These are phyloP conservation scores for Epichloe brachyelytri DNA, from an alignment of 2,329 filamentous ascomycete genomes.

Conservation along the genomic window DNA sequence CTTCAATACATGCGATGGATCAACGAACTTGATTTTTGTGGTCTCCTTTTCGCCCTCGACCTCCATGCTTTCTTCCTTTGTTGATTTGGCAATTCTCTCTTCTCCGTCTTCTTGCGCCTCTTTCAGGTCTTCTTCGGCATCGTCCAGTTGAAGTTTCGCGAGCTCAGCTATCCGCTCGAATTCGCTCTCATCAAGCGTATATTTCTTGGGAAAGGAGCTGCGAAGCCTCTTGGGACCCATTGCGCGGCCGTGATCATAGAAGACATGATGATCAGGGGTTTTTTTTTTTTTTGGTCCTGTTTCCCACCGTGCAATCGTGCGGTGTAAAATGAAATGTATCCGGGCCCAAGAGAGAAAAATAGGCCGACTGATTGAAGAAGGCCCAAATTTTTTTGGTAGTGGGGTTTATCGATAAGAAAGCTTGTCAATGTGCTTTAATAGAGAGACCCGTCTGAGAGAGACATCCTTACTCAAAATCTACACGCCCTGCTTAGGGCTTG, in stretches of 20 bases:
- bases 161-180: conserved; percentile 63
- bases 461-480: conserved; percentile 9
- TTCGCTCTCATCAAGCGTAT: conserved; percentile 63
- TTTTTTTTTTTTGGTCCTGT: not conserved
- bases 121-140: conserved; percentile 76
- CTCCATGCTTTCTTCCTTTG: conserved; percentile 24
- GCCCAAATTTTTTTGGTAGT: conserved; percentile 23
- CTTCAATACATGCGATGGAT: not conserved
- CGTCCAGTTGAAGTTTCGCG: conserved; percentile 71
- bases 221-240: conserved; percentile 67
- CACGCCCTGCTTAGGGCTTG: not conserved
- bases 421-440: not conserved
- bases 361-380: not conserved
- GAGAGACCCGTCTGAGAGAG: too few species aligned
- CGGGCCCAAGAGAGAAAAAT: not conserved
- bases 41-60: conserved; percentile 3
- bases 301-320: not conserved
- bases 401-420: conserved; percentile 28
- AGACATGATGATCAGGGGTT: conserved; percentile 33
- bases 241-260: conserved; percentile 67
- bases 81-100: conserved; percentile 14
- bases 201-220: conserved; percentile 62
- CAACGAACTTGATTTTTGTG: conserved; percentile 5
- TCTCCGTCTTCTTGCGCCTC: conserved; percentile 43
- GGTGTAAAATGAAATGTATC: not conserved